Conservation (phyloP, 1,284 basidiomycete genomes). For the Dichomitus squalens region DNA sequence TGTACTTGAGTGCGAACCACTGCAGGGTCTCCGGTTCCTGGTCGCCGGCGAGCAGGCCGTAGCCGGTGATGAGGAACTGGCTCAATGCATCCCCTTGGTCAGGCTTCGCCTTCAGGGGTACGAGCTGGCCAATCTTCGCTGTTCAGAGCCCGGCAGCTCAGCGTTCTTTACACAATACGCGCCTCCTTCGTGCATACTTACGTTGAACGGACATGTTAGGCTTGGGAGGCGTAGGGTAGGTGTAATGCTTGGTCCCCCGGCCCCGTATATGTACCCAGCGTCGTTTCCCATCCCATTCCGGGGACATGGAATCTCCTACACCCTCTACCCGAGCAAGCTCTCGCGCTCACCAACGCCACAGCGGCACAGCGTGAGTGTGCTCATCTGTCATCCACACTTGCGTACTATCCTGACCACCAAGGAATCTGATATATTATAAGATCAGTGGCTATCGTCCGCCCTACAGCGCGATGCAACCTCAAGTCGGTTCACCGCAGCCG, state of each 20-base stretch:
- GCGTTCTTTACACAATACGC: not conserved
- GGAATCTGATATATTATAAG: not conserved
- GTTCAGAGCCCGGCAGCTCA: not conserved
- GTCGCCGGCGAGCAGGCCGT: constrained; percentile 31
- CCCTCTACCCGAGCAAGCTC: not conserved
- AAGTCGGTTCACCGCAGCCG: not conserved
- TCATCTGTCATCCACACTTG: not conserved
- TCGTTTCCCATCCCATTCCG: not conserved
- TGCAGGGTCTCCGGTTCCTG: constrained; percentile 42
- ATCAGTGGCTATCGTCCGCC: not conserved
- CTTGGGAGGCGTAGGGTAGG: not conserved
- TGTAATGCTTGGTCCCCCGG: not conserved
- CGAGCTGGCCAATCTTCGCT: constrained; percentile 36
- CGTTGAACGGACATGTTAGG: constrained; percentile 15
- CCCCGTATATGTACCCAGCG: constrained; percentile 2
- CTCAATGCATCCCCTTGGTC: constrained; percentile 29
- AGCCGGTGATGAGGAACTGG: constrained; percentile 37
- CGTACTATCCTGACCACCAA: not conserved
- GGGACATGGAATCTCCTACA: too few species aligned
- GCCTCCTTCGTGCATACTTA: not conserved
- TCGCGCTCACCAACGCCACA: not conserved
- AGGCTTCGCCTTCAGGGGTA: constrained; percentile 39
- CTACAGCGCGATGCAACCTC: not conserved
- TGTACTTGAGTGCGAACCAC: constrained; percentile 42
- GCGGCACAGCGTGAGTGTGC: not conserved